These are phyloP conservation scores for Exsudoporus frostii DNA, from an alignment of 768 basidiomycete genomes.

Conservation along the genomic window DNA sequence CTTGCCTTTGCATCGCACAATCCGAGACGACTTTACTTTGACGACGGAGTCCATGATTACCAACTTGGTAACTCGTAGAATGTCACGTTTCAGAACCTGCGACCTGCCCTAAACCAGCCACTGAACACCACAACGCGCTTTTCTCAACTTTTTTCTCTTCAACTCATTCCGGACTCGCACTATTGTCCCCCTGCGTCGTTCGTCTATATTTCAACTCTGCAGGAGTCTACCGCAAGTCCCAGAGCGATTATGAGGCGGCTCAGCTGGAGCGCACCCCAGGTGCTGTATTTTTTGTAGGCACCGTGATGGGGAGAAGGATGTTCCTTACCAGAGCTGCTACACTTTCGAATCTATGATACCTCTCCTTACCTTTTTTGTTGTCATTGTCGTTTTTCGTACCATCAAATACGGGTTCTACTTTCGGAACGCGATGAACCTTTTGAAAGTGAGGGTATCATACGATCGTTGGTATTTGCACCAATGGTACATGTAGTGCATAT, in stretches of 20 bases:
- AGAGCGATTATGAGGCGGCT: constrained; percentile 27
- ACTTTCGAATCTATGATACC: background rate
- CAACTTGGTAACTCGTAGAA: background rate
- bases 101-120: constrained; percentile 23
- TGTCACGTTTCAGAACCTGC: background rate
- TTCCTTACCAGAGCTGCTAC: constrained; percentile 37
- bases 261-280: constrained; percentile 29
- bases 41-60: too few species aligned
- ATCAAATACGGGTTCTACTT: too few species aligned
- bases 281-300: background rate
- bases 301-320: constrained; percentile 16
- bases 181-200: constrained; percentile 35
- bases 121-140: background rate
- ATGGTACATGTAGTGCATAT: too few species aligned
- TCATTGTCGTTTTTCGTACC: background rate
- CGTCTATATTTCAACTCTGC: constrained; percentile 11
- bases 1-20: background rate
- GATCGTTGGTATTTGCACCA: too few species aligned
- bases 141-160: background rate
- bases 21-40: background rate
- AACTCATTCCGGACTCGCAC: constrained; percentile 37
- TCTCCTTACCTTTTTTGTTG: background rate
- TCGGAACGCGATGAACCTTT: too few species aligned
- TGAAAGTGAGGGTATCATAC: too few species aligned
- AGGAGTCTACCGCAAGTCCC: constrained; percentile 37